Evolutionary conservation across 768 basidiomycete genomes (phyloP), one percentile per base, ranked within the genome.

Genomic region (Boletus pseudo-olivaceus): DNA sequence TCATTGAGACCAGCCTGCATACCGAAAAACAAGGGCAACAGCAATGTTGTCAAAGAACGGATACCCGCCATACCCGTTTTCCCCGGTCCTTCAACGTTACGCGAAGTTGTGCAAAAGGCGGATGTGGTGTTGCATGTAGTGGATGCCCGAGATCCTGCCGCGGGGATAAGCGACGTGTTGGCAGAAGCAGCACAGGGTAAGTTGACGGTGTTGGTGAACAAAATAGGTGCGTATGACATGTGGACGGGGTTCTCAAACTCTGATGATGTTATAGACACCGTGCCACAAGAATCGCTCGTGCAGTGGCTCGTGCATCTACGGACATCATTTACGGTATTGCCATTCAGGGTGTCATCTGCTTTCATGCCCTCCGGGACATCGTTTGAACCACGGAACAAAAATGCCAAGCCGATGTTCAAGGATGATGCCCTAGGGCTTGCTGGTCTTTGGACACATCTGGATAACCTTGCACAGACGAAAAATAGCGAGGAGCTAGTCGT

Each of bases 101-200:
- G 64, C 14, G 49, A 60, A 17, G 91, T 88, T 6, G 65, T 96
- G 54, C 82, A 90, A 58, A 77, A 78, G 51, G 85, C 91, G 33
- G 90, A 97, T 67, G 86, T 91, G 7, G 69, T 94, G 3, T 55
- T 95, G 23, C 77, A 93, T 67, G 82, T 96, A 14, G 77, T 96
- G 41, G 94, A 96, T 66, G 88, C 87, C 2, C 78, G 92, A 45
- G 94, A 96, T 67, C 93, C 94, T 11, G 67, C 81, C 11, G 76
- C 88, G 19, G 85, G 80, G 65, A 78, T 92, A 47, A 90, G 87
- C 62, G 90, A 94, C 66, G 71, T 78, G 20, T 68, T 85, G 45
- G 70, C 73, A 19, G 69, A 70, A 34, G 58, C 73, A 41, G 75
- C 67, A 41, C 67, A 56, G 38, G 80, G 69, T 55, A 79, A 79